Conservation (phyloP, 1,139 yeast species). For the Protomyces inundatus region DNA sequence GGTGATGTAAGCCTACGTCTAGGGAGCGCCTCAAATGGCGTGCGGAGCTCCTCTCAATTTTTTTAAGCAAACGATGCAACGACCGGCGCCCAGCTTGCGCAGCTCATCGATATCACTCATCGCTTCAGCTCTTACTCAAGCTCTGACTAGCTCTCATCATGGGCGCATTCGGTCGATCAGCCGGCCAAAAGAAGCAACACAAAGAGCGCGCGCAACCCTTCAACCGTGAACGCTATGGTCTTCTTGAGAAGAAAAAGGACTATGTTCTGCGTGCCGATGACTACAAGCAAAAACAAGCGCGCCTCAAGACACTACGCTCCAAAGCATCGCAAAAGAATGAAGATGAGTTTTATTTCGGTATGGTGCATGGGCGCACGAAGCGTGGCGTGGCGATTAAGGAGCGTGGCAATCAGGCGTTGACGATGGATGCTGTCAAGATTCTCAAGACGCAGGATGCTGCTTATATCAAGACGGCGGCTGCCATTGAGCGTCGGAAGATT, state of each 20-base stretch:
- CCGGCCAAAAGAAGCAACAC: constrained; percentile 42
- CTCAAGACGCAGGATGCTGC: constrained; percentile 86
- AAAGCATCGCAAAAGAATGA: constrained; percentile 76
- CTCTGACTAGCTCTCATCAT: not conserved
- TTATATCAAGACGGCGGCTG: constrained; percentile 71
- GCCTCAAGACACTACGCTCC: constrained; percentile 64
- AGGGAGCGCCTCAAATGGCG: not conserved
- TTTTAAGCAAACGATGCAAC: not conserved
- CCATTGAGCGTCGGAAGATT: constrained; percentile 62
- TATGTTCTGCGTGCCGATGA: constrained; percentile 83
- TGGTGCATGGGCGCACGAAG: constrained; percentile 68
- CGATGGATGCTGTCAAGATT: constrained; percentile 70
- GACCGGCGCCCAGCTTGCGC: no score
- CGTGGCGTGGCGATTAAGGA: constrained; percentile 64
- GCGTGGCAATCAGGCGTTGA: constrained; percentile 44
- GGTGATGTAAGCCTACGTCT: not conserved
- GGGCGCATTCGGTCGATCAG: constrained; percentile 24
- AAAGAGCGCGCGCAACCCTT: constrained; percentile 83
- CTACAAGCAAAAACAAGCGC: constrained; percentile 82
- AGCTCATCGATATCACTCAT: no score
- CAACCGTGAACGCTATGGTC: constrained; percentile 68
- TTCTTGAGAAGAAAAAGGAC: constrained; percentile 91
- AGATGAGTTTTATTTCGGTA: constrained; percentile 91
- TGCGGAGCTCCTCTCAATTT: not conserved
- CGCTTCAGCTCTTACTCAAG: no score